phyloP scores from a whole-genome alignment of 495 filamentous ascomycete genomes.

The Xylaria bambusicola region DNA sequence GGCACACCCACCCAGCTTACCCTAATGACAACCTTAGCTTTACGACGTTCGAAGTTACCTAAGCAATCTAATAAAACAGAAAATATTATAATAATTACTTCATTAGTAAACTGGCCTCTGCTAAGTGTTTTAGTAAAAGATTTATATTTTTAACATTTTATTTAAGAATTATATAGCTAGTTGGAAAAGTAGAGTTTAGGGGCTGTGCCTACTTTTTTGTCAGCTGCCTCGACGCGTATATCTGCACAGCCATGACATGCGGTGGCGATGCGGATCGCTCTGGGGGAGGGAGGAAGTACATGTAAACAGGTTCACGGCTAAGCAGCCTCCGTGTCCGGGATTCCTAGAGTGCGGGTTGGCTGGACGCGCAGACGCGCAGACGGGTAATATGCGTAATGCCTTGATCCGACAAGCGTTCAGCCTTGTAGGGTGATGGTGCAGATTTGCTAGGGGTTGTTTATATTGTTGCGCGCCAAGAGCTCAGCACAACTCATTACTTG shows the following conservation, averaged over 20 bases:
- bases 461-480: constrained; percentile 16
- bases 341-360: constrained; percentile 1
- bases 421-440: constrained; percentile 19
- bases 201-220: too few relatives aligned
- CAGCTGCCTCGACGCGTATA: background rate
- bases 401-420: constrained; percentile 13
- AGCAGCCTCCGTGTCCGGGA: background rate
- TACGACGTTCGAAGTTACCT: too few relatives aligned
- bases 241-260: constrained; percentile 4
- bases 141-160: too few relatives aligned
- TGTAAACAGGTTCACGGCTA: background rate
- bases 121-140: too few relatives aligned
- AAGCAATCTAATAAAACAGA: too few relatives aligned
- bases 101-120: too few relatives aligned
- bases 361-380: constrained; percentile 3
- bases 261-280: constrained; percentile 7
- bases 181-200: too few relatives aligned
- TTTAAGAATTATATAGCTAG: too few relatives aligned
- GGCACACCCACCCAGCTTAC: too few relatives aligned
- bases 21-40: too few relatives aligned
- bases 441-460: background rate
- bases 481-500: background rate
- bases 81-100: too few relatives aligned
- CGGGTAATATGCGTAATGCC: background rate
- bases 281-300: background rate